Base-by-base conservation (phyloP, 495 filamentous ascomycete species). In the Aspergillus incahuasiensis region DNA sequence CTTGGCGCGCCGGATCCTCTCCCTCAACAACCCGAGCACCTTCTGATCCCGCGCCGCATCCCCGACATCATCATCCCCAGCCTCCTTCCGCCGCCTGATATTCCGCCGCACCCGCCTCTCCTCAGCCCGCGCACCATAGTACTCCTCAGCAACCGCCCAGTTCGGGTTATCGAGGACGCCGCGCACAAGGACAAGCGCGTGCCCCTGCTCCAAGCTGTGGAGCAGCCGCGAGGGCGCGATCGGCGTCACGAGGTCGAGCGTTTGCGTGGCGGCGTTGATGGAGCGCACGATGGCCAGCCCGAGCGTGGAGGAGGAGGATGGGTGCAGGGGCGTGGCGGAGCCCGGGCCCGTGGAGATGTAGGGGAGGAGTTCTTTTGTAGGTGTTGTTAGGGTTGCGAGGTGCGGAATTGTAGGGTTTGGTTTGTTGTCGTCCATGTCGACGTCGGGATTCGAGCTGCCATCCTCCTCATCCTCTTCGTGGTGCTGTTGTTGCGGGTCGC, bases 221-320 rank as follows among this genome's bases (percentile, higher is more conserved):
- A 61, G 56, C 24, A 79, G 60, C 15, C 45, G 53, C 3, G 65
- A 62, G n/a, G 59, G 39, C 1, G 76, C 59, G 40, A 84, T 73
- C 20, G 79, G 76, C 0, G 78, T 82, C 13, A 74, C 58, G 5
- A 84, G 66, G 21, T 81, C 75, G 12, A 84, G 54, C 28, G 64
- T 64, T 8, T 66, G 67, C 2, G 68, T 59, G 7, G 56, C 32
- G 6, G 55, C 51, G 60, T 83, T 66, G n/a, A 83, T 68, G 4
- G 68, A 72, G 6, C 75, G 76, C 7, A 83, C 64, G 18, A 82
- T 57, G n/a, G 79, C 81, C 25, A 83, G 65, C 8, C 81, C 81
- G 6, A 82, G 66, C 44, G 69, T 76, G 22, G 70, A 69, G 6
- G 73, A 76, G 15, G 73, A 60, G 19, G 65, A 66, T 9, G 78